Evolutionary conservation across 2,329 filamentous ascomycete genomes (phyloP).

Genomic region (Cladosporium sp.): DNA sequence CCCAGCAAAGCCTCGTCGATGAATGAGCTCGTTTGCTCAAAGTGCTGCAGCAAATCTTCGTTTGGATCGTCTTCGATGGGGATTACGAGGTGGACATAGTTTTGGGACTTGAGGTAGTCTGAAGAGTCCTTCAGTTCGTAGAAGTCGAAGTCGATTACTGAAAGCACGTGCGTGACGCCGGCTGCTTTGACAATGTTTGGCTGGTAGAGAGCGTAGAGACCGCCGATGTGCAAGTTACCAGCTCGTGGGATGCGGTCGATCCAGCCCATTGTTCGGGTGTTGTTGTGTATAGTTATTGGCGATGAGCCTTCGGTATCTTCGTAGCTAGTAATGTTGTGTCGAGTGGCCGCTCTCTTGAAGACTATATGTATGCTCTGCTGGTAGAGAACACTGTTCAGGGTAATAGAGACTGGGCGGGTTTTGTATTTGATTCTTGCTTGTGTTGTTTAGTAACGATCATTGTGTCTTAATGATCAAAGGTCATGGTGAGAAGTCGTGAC

Average conservation of each 20-base stretch:
- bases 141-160: slow-evolving; percentile 66
- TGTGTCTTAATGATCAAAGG: not conserved
- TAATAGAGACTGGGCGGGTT: not conserved
- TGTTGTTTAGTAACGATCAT: not conserved
- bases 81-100: slow-evolving; percentile 67
- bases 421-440: not conserved
- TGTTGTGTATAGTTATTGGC: not conserved
- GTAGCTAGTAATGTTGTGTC: too few species aligned
- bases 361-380: not conserved
- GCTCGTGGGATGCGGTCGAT: slow-evolving; percentile 40
- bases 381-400: not conserved
- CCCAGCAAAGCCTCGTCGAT: slow-evolving; percentile 71
- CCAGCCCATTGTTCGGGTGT: slow-evolving; percentile 35
- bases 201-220: slow-evolving; percentile 44
- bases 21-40: slow-evolving; percentile 74
- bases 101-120: slow-evolving; percentile 27
- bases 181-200: slow-evolving; percentile 58
- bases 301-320: too few species aligned
- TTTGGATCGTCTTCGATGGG: slow-evolving; percentile 87
- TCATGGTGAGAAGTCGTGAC: not conserved
- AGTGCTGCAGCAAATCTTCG: slow-evolving; percentile 76
- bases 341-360: not conserved
- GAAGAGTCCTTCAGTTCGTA: slow-evolving; percentile 38
- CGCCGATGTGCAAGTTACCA: slow-evolving; percentile 43
- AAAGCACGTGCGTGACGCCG: slow-evolving; percentile 83